Conservation (phyloP, 2,329 filamentous ascomycete genomes). For the Penicillium sp. region DNA sequence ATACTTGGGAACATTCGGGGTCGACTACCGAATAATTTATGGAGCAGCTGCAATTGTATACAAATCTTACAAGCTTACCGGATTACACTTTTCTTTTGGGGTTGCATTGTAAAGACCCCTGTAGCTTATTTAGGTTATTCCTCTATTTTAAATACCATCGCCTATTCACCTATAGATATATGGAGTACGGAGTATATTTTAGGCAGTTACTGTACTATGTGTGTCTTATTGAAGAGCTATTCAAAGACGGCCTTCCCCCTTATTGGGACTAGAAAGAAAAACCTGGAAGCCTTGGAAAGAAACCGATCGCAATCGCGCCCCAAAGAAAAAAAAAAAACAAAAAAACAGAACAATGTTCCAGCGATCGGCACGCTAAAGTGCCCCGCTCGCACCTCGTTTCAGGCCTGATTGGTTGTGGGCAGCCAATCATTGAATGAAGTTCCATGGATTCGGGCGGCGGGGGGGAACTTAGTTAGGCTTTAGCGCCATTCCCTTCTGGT, state of each 20-base stretch:
- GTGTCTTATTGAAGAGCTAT: not conserved
- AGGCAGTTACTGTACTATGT: not conserved
- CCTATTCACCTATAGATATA: not conserved
- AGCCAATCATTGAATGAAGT: conserved; percentile 4
- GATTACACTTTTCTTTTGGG: not conserved
- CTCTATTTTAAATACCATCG: not conserved
- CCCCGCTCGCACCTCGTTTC: conserved; percentile 8
- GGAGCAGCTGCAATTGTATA: conserved; percentile 1
- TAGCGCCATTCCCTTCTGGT: conserved; percentile 1
- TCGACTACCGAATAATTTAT: conserved; percentile 15
- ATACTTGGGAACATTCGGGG: conserved; percentile 14
- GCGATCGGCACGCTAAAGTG: conserved; percentile 9
- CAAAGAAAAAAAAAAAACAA: not conserved
- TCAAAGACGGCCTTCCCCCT: not conserved
- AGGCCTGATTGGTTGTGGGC: conserved; percentile 1
- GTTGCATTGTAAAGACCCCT: conserved; percentile 4
- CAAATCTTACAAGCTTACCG: conserved; percentile 5
- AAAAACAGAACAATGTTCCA: conserved; percentile 8
- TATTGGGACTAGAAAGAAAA: not conserved
- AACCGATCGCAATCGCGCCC: not conserved
- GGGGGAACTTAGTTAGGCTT: conserved; percentile 3
- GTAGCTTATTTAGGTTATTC: conserved; percentile 1
- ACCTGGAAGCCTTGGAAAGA: not conserved
- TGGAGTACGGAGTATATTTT: not conserved
- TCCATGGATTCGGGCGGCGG: conserved; percentile 4